Evolutionary conservation across 2,329 filamentous ascomycete genomes (phyloP), one percentile per base, ranked within the genome.

Genomic region (Ambrosiella beaveri): DNA sequence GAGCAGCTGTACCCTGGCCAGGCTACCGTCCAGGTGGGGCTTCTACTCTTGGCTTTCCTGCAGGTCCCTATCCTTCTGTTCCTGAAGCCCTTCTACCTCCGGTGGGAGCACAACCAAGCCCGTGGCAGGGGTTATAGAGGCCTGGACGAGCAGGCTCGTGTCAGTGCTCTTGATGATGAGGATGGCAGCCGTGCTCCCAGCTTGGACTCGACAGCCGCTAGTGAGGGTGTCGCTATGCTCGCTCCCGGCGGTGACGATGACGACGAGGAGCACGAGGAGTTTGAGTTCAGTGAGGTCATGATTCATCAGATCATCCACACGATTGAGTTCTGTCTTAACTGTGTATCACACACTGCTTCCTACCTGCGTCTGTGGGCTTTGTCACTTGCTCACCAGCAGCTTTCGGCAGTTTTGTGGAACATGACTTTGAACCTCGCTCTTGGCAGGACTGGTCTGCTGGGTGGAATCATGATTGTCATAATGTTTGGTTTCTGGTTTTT

Each of bases 221-320:
- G 84, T 40, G 88, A 94, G 64, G 88, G 86, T 50, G 81, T 86
- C 60, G 88, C 85, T 58, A 87, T 95, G 82, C 89, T 95, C 67
- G 87, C 88, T 1, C 84, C 95, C 68, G 88, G 93, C 7, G 74
- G 71, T 51, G 59, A 39, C 35, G 58, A 61, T 6, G 79, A 82
- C 38, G 78, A 77, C 49, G 87, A 88, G 54, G 90, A 90, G 64
- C 88, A 96, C 65, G 90, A 93, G 66, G 93, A 98, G 68, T 98
- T 98, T 69, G 93, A 98, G 65, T 98, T 98, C 69, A 81, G 85
- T 61, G 93, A 98, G 70, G 80, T 89, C 63, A 96, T 98, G 89
- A 98, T 98, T 67, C 93, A 98, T 73, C 93, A 98, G 71, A 82
- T 96, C 68, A 98, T 98, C 67, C 94, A 97, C 74, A 97, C 91